phyloP scores from a whole-genome alignment of 306 rosid species.

The Senna siamea region DNA sequence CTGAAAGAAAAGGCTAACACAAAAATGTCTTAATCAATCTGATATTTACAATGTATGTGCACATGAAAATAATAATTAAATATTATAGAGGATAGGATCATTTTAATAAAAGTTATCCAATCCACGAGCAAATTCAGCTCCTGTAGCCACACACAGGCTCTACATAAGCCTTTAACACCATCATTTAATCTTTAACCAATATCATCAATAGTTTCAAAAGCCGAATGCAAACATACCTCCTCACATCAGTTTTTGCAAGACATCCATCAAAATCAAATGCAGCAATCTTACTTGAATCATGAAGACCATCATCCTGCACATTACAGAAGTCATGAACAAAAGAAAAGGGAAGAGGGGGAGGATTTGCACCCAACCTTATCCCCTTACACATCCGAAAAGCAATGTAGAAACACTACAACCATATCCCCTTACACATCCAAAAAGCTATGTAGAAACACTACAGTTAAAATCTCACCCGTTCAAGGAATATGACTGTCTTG shows the following conservation, averaged over 20 bases:
- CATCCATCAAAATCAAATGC: conserved; percentile 99
- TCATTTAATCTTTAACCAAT: conserved; percentile 10
- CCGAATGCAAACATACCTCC: conserved; percentile 45
- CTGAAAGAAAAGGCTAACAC: conserved; percentile 51
- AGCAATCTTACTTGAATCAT: conserved; percentile 85
- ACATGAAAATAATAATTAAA: neutral
- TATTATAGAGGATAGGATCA: conserved; percentile 20
- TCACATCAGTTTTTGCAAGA: conserved; percentile 77
- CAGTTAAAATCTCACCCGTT: conserved; percentile 62
- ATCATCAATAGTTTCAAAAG: conserved; percentile 30
- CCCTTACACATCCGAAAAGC: conserved; percentile 20
- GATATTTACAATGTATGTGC: neutral
- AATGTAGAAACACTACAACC: neutral
- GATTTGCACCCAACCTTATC: conserved; percentile 20
- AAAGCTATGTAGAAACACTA: conserved; percentile 28
- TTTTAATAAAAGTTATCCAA: conserved; percentile 16
- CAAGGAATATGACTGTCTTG: conserved; percentile 80
- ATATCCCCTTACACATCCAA: neutral
- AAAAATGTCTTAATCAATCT: neutral
- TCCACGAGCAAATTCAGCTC: conserved; percentile 2
- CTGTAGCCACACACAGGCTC: conserved; percentile 15
- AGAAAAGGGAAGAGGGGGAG: neutral
- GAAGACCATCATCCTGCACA: conserved; percentile 76
- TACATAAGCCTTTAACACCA: conserved; percentile 16
- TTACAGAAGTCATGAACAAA: conserved; percentile 29